Evolutionary conservation across 148 eudicot genomes (phyloP).

Genomic region (Spergularia bocconei): DNA sequence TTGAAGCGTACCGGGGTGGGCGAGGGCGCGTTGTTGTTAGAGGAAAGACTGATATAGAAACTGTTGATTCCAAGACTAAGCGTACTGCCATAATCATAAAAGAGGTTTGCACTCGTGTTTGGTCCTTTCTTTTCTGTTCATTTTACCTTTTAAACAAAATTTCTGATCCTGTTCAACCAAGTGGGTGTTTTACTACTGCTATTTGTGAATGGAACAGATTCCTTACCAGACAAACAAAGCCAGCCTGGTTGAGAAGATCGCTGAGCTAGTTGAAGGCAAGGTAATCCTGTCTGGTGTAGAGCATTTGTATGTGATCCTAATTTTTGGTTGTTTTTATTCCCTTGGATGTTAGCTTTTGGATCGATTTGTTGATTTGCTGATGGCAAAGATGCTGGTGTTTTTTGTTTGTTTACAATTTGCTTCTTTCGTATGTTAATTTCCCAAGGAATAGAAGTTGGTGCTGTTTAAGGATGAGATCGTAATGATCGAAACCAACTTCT

Average conservation of each 20-base stretch:
- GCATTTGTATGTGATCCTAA: too few relatives aligned
- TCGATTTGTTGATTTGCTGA: background rate
- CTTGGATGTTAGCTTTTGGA: too few relatives aligned
- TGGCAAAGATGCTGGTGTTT: background rate
- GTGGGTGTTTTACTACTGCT: slow-evolving; percentile 18
- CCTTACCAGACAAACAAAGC: slow-evolving; percentile 99
- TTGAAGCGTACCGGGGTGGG: slow-evolving; percentile 92
- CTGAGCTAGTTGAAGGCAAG: slow-evolving; percentile 89
- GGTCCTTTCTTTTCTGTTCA: background rate
- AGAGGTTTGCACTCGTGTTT: slow-evolving; percentile 52
- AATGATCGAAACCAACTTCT: background rate
- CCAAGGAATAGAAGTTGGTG: background rate
- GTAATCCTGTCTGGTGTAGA: slow-evolving; percentile 30
- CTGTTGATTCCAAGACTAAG: slow-evolving; percentile 70
- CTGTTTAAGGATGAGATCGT: background rate
- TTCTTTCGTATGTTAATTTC: background rate
- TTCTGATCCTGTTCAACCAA: background rate
- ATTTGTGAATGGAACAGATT: slow-evolving; percentile 52
- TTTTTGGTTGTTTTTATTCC: background rate
- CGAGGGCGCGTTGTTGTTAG: slow-evolving; percentile 83
- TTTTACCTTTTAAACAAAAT: background rate
- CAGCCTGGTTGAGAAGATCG: slow-evolving; percentile 84
- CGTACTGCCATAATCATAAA: slow-evolving; percentile 78
- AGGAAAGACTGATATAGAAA: slow-evolving; percentile 88
- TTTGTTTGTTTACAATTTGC: background rate